Evolutionary conservation across 1,139 yeast genomes (phyloP).

Genomic region (Debaryomyces robertsiae): DNA sequence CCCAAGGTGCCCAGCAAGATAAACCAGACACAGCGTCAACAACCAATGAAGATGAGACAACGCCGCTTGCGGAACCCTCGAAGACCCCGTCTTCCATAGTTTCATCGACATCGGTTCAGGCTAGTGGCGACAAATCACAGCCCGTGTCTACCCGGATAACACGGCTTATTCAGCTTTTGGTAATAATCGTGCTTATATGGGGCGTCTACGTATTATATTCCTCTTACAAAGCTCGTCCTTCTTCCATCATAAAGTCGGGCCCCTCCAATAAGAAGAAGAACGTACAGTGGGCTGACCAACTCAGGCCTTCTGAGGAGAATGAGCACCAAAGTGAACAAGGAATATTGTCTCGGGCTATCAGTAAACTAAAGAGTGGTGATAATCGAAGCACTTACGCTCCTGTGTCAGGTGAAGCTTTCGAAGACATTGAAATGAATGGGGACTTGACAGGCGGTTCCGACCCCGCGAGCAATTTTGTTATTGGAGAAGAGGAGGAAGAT

Average conservation of each 20-base stretch:
- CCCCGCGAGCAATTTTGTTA: constrained; percentile 29
- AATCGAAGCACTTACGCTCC: constrained; percentile 31
- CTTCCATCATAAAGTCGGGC: constrained; percentile 45
- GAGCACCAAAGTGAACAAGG: constrained; percentile 24
- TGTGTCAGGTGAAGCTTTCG: constrained; percentile 26
- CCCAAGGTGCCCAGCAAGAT: constrained; percentile 11
- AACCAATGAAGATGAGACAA: constrained; percentile 5
- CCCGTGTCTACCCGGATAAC: constrained; percentile 34
- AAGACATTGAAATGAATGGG: constrained; percentile 45
- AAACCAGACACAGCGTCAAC: constrained; percentile 18
- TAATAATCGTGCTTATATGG: constrained; percentile 46
- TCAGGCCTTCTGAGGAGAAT: constrained; percentile 39
- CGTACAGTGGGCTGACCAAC: constrained; percentile 62
- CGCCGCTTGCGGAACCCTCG: constrained; percentile 2
- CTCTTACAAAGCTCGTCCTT: constrained; percentile 43
- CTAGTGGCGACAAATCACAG: constrained; percentile 14
- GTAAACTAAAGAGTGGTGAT: constrained; percentile 39
- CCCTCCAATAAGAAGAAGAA: constrained; percentile 49
- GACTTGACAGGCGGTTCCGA: constrained; percentile 18
- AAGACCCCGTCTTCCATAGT: constrained; percentile 8
- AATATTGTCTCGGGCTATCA: constrained; percentile 43
- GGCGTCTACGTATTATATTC: constrained; percentile 43
- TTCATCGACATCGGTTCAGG: constrained; percentile 12
- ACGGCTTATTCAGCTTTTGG: constrained; percentile 44
- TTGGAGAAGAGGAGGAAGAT: constrained; percentile 52